phyloP scores from a whole-genome alignment of 495 filamentous ascomycete genomes.

The Trichocladium antarcticum region DNA sequence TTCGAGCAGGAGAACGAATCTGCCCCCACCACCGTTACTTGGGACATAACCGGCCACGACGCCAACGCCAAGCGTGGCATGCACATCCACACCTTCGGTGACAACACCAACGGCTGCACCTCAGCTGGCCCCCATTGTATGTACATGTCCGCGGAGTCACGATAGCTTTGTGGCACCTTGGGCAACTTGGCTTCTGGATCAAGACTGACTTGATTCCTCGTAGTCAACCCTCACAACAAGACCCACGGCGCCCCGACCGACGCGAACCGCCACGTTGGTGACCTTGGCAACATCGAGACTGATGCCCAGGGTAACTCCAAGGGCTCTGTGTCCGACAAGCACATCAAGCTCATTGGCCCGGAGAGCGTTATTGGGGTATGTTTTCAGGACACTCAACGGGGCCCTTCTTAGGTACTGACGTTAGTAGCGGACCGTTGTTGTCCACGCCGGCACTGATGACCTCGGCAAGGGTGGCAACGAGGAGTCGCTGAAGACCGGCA shows the following conservation, averaged over 20 bases:
- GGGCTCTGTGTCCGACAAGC: conserved; percentile 61
- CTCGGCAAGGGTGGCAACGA: conserved; percentile 79
- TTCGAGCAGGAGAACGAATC: conserved; percentile 84
- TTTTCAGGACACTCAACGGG: conserved; percentile 16
- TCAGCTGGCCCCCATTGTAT: conserved; percentile 92
- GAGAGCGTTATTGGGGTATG: conserved; percentile 91
- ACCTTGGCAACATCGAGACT: conserved; percentile 93
- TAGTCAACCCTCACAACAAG: conserved; percentile 91
- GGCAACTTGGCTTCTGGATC: too few species aligned
- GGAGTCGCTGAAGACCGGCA: conserved; percentile 96
- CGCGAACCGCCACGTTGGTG: conserved; percentile 82
- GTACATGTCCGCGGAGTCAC: conserved; percentile 18
- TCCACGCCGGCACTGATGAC: conserved; percentile 91
- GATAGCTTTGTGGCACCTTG: too few species aligned
- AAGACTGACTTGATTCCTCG: conserved; percentile 1
- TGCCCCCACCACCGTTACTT: conserved; percentile 72
- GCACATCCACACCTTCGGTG: conserved; percentile 97
- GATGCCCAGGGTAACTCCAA: conserved; percentile 80
- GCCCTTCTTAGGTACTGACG: conserved; percentile 9
- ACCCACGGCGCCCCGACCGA: conserved; percentile 81
- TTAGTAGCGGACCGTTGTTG: conserved; percentile 76
- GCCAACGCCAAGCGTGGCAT: conserved; percentile 91
- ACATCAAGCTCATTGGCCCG: conserved; percentile 88
- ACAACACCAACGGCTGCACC: conserved; percentile 99
- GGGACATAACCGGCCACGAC: conserved; percentile 87